phyloP scores from a whole-genome alignment of 1,284 basidiomycete species.

The Irpex sp. region DNA sequence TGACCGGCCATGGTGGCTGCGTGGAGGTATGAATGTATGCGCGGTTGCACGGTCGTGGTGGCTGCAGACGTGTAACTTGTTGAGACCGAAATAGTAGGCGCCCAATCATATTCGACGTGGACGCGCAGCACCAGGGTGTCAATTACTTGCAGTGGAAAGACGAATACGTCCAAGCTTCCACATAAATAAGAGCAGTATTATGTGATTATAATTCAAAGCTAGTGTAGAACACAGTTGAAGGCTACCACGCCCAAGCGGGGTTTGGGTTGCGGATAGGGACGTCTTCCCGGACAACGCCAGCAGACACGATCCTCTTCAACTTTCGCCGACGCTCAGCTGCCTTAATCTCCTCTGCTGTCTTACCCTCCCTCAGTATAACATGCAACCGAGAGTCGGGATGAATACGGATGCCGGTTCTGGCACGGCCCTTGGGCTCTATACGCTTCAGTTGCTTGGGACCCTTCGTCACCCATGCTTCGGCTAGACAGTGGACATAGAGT shows the following conservation, averaged over 20 bases:
- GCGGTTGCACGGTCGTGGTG: constrained; percentile 11
- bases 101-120: background rate
- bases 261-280: constrained; percentile 74
- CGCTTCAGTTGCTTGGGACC: constrained; percentile 64
- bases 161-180: too few relatives aligned
- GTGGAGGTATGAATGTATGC: background rate
- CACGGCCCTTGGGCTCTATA: constrained; percentile 86
- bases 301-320: constrained; percentile 74
- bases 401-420: constrained; percentile 74
- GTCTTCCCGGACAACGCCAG: constrained; percentile 77
- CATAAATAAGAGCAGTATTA: background rate
- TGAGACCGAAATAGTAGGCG: constrained; percentile 13
- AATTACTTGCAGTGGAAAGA: background rate
- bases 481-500: constrained; percentile 34
- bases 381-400: constrained; percentile 78
- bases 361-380: constrained; percentile 82
- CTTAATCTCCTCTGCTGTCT: constrained; percentile 71
- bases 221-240: background rate
- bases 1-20: constrained; percentile 26
- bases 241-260: constrained; percentile 82
- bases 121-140: background rate
- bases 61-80: constrained; percentile 18
- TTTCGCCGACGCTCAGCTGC: constrained; percentile 62
- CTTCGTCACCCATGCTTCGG: constrained; percentile 93
- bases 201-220: background rate